Evolutionary conservation across 306 rosid genomes (phyloP).

Genomic region (Mucuna pruriens): DNA sequence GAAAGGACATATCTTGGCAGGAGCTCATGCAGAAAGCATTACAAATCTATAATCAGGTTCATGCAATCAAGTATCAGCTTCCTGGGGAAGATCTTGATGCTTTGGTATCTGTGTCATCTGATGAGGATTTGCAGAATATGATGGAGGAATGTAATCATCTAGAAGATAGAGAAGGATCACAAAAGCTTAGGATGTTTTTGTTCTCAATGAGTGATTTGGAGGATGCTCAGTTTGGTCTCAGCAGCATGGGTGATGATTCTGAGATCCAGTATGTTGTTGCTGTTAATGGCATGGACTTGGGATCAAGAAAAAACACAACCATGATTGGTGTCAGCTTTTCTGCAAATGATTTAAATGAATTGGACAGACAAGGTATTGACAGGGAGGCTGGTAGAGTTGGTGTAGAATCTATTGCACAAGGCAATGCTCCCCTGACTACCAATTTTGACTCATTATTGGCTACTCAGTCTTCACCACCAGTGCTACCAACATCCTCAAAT

Average conservation of each 20-base stretch:
- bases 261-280: conserved; percentile 86
- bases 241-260: conserved; percentile 67
- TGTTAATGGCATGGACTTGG: conserved; percentile 75
- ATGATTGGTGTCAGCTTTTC: conserved; percentile 56
- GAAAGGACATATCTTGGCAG: conserved; percentile 73
- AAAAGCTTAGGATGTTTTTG: conserved; percentile 76
- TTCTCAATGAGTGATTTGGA: conserved; percentile 74
- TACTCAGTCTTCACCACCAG: conserved; percentile 52
- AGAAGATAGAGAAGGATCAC: conserved; percentile 52
- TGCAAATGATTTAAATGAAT: conserved; percentile 63
- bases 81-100: conserved; percentile 98
- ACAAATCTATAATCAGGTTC: conserved; percentile 64
- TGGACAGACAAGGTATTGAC: conserved; percentile 61
- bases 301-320: conserved; percentile 63
- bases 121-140: conserved; percentile 90
- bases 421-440: conserved; percentile 43
- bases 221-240: conserved; percentile 63
- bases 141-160: conserved; percentile 75
- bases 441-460: conserved; percentile 51
- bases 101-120: conserved; percentile 82
- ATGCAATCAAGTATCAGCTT: conserved; percentile 82
- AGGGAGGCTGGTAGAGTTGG: conserved; percentile 47
- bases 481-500: conserved; percentile 53
- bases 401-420: conserved; percentile 46
- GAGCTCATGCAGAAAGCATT: conserved; percentile 68